Evolutionary conservation across 495 filamentous ascomycete genomes (phyloP).

Genomic region (Bacidia gigantensis): DNA sequence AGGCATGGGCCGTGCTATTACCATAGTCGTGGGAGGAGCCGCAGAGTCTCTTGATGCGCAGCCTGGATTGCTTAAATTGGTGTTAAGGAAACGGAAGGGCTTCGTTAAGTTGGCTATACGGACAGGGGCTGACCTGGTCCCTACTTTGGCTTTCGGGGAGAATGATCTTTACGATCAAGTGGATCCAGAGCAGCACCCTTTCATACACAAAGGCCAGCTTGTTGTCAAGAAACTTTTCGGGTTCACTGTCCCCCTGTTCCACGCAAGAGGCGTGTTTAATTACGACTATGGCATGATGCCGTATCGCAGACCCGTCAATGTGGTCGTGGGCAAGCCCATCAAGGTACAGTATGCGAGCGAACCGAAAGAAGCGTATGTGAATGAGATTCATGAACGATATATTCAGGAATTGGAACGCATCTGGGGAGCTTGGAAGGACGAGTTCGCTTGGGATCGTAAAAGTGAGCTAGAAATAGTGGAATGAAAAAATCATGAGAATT

Average conservation of each 20-base stretch:
- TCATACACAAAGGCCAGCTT: slow-evolving; percentile 64
- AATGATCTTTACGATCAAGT: slow-evolving; percentile 93
- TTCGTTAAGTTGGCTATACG: slow-evolving; percentile 88
- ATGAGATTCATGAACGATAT: slow-evolving; percentile 66
- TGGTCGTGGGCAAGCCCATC: slow-evolving; percentile 76
- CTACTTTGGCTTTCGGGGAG: slow-evolving; percentile 84
- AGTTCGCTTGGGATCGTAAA: slow-evolving; percentile 56
- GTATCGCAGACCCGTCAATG: slow-evolving; percentile 72
- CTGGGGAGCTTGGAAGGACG: slow-evolving; percentile 82
- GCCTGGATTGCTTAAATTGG: slow-evolving; percentile 57
- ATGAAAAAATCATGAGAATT: slow-evolving; percentile 27
- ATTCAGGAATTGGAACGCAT: slow-evolving; percentile 63
- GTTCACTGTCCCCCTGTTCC: slow-evolving; percentile 86
- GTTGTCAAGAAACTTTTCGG: slow-evolving; percentile 68
- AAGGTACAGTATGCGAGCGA: slow-evolving; percentile 44
- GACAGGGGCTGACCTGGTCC: slow-evolving; percentile 81
- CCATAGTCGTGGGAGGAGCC: slow-evolving; percentile 88
- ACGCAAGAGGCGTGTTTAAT: slow-evolving; percentile 88
- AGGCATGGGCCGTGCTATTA: slow-evolving; percentile 87
- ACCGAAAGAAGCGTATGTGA: slow-evolving; percentile 60
- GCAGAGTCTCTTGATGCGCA: slow-evolving; percentile 79
- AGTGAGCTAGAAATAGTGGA: slow-evolving; percentile 70
- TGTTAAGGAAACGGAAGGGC: slow-evolving; percentile 72
- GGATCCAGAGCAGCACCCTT: slow-evolving; percentile 51
- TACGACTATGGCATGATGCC: slow-evolving; percentile 95